Evolutionary conservation across 148 eudicot species (phyloP).

Genomic region (Mesembryanthemum crystallinum): DNA sequence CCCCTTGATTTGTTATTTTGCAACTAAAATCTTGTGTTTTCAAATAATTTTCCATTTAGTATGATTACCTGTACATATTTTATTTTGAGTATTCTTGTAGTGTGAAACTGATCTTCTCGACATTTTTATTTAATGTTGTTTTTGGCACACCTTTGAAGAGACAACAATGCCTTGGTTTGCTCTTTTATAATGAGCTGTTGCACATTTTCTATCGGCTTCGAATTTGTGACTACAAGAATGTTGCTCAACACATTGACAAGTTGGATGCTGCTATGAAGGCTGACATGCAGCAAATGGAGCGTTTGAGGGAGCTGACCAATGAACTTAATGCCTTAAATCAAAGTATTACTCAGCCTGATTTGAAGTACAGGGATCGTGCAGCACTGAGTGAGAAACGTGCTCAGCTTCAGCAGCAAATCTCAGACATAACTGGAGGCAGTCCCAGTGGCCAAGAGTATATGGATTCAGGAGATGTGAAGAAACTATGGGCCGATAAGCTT

Average conservation of each 20-base stretch:
- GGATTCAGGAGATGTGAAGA: constrained; percentile 59
- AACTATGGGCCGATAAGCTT: constrained; percentile 63
- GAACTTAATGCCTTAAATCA: constrained; percentile 59
- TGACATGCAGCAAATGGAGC: constrained; percentile 61
- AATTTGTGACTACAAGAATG: constrained; percentile 85
- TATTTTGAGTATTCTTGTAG: background rate
- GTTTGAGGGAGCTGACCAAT: constrained; percentile 47
- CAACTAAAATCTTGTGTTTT: background rate
- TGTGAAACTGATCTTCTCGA: constrained; percentile 9
- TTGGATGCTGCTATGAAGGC: constrained; percentile 86
- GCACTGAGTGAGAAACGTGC: constrained; percentile 50
- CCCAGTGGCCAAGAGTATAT: constrained; percentile 37
- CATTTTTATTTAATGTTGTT: constrained; percentile 1
- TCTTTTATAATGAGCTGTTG: constrained; percentile 80
- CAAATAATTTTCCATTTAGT: background rate
- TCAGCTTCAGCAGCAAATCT: constrained; percentile 67
- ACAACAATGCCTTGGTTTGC: constrained; percentile 77
- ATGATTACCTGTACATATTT: background rate
- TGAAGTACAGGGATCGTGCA: constrained; percentile 52
- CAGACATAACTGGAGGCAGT: constrained; percentile 35
- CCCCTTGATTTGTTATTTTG: background rate
- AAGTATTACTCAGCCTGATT: constrained; percentile 52
- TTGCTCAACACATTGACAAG: constrained; percentile 75
- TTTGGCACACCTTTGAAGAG: constrained; percentile 37
- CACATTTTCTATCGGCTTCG: constrained; percentile 90